These are phyloP conservation scores for Naumovozyma castellii DNA, from an alignment of 805 yeast genomes.

Conservation along the genomic window DNA sequence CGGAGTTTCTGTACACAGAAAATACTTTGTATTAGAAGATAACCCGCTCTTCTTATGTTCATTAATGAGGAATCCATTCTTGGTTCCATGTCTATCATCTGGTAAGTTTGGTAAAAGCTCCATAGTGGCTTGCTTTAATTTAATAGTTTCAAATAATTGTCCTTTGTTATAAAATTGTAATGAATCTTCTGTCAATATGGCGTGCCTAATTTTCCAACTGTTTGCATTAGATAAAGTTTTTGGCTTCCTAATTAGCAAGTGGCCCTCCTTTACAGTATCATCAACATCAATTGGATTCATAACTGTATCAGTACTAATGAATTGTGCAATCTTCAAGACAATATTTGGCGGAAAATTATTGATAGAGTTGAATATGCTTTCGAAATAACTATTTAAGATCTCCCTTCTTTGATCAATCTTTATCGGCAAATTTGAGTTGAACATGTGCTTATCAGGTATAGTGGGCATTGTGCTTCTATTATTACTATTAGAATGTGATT, in stretches of 20 bases:
- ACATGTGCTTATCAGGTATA: conserved; percentile 56
- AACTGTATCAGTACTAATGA: conserved; percentile 59
- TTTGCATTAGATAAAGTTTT: conserved; percentile 43
- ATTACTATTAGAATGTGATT: conserved; percentile 38
- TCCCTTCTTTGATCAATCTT: conserved; percentile 55
- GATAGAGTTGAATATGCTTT: conserved; percentile 40
- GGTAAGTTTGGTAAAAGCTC: conserved; percentile 31
- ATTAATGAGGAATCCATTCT: conserved; percentile 29
- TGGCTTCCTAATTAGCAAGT: conserved; percentile 51
- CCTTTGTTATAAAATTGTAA: conserved; percentile 52
- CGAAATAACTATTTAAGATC: conserved; percentile 50
- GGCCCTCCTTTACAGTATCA: conserved; percentile 56
- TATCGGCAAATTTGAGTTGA: conserved; percentile 44
- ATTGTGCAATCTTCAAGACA: conserved; percentile 47
- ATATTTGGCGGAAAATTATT: conserved; percentile 50
- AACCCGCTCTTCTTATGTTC: conserved; percentile 35
- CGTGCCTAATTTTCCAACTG: conserved; percentile 62
- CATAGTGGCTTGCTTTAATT: conserved; percentile 30
- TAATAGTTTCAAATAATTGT: conserved; percentile 38
- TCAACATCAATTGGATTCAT: conserved; percentile 43
- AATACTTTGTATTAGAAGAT: conserved; percentile 40
- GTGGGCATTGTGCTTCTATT: conserved; percentile 36
- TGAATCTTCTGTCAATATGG: conserved; percentile 51
- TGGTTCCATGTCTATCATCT: conserved; percentile 30
- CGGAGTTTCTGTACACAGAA: conserved; percentile 71